Conservation (phyloP, 1,284 basidiomycete genomes). For the Cutaneotrichosporon sp. region DNA sequence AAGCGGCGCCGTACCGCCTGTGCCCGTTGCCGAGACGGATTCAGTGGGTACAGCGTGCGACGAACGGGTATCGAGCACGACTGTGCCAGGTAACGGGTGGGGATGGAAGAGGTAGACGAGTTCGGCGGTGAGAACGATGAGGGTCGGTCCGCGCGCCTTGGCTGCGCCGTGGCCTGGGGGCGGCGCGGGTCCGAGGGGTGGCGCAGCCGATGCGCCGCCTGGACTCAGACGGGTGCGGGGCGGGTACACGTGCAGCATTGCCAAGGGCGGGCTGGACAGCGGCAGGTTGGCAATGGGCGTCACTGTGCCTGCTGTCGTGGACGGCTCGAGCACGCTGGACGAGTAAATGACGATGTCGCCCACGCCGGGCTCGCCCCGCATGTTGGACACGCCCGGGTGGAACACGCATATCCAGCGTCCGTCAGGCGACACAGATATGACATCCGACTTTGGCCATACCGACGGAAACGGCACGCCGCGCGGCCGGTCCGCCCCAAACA, state of each 20-base stretch:
- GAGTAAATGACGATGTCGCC: constrained; percentile 14
- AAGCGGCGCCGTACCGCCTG: constrained; percentile 9
- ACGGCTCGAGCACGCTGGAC: constrained; percentile 29
- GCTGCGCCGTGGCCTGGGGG: constrained; percentile 16
- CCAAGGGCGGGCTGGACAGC: constrained; percentile 23
- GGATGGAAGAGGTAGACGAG: constrained; percentile 29
- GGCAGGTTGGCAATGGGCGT: constrained; percentile 26
- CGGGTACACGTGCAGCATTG: constrained; percentile 30
- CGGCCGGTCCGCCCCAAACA: constrained; percentile 20
- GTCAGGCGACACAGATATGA: constrained; percentile 29
- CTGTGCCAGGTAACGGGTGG: constrained; percentile 12
- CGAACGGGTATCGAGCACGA: constrained; percentile 15
- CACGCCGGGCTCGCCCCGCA: constrained; percentile 3
- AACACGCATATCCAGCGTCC: constrained; percentile 33
- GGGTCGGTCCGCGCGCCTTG: constrained; percentile 23
- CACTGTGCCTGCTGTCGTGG: constrained; percentile 9
- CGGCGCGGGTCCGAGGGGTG: constrained; percentile 26
- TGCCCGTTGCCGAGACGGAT: constrained; percentile 5
- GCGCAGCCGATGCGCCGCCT: constrained; percentile 9
- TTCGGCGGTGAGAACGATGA: constrained; percentile 26
- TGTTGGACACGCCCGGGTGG: constrained; percentile 1
- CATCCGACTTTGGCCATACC: constrained; percentile 17
- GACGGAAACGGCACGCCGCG: constrained; percentile 22
- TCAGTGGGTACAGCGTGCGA: constrained; percentile 7
- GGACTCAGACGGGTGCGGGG: constrained; percentile 21